Evolutionary conservation across 371 early-diverging fungal species (phyloP), one percentile per base, ranked within the genome.

Genomic region (Funneliformis caledonium): DNA sequence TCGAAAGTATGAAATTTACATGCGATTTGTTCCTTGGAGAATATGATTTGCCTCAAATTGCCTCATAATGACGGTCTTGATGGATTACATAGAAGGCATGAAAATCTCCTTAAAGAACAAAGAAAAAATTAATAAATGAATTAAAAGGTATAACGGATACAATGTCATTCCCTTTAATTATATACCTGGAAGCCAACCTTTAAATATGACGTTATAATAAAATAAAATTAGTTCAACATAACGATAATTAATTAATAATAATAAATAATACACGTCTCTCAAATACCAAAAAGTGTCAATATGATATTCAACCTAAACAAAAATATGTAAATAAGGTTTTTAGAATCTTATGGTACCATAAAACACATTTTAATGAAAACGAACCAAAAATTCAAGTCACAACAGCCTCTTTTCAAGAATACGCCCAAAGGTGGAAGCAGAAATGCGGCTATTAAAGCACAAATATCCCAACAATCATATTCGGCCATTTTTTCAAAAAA

Each of bases 341-440:
- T 52, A 52, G 52, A 26, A 26, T 26, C 26, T 26, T 26, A 26
- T 26, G 26, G 26, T 26, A 26, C 14, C 5, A 52, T 14, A 16
- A 52, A 52, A 52, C 2, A 52, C 11, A 6, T 8, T 45, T 45
- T 45, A 8, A 45, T 8, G 16, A 52, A 52, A 12, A 16, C 11
- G 4, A 19, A 72, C 80, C 74, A 73, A 64, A 80, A 73, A 33
- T 80, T 74, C 0, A 62, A 47, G 16, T 50, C 2, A 22, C 37
- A n/a, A 12, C 72, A 61, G 10, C 80, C 80, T 31, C 80, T 22
- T 48, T 80, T 80, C 10, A 72, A 14, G 64, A 73, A 73, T 12
- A 72, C 80, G 1, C 61, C 80, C 42, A 80, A 3, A 5, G 80
- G 80, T 47, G 80, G 80, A 48, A 73, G 11, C 6, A 80, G n/a